Evolutionary conservation across 2,329 filamentous ascomycete species (phyloP).

Genomic region (Penicillium sp.): DNA sequence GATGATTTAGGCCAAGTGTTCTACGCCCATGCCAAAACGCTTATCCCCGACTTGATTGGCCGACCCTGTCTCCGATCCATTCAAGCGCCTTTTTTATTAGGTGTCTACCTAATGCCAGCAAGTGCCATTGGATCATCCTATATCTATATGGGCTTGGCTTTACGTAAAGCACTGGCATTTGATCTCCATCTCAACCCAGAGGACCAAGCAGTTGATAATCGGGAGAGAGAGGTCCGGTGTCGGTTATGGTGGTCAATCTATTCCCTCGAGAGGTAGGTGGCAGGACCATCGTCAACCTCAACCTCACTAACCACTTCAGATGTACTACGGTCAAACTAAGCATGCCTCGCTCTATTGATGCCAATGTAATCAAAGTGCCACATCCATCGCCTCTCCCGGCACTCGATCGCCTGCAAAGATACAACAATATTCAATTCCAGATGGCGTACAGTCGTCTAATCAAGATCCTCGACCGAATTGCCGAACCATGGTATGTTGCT

Average conservation of each 20-base stretch:
- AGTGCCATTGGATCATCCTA: constrained; percentile 36
- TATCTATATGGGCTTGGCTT: constrained; percentile 45
- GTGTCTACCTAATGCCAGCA: constrained; percentile 38
- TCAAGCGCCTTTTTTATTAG: constrained; percentile 35
- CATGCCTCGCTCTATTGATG: constrained; percentile 14
- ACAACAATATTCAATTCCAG: constrained; percentile 36
- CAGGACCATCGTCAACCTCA: constrained; percentile 22
- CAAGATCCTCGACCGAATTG: constrained; percentile 31
- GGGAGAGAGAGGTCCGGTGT: constrained; percentile 49
- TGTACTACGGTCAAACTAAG: constrained; percentile 17
- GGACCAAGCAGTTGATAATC: constrained; percentile 33
- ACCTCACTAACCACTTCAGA: constrained; percentile 26
- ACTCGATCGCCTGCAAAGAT: constrained; percentile 23
- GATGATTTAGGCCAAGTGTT: constrained; percentile 33
- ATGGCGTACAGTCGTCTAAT: constrained; percentile 32
- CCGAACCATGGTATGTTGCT: constrained; percentile 19
- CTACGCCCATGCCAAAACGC: constrained; percentile 27
- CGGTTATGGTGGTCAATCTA: constrained; percentile 55
- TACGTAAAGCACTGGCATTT: constrained; percentile 54
- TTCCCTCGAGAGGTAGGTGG: constrained; percentile 22
- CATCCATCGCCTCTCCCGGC: constrained; percentile 9
- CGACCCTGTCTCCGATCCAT: constrained; percentile 32
- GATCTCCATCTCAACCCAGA: constrained; percentile 43
- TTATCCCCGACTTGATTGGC: constrained; percentile 39
- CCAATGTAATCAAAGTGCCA: constrained; percentile 10